Base-by-base conservation (phyloP, 306 rosid genomes). In the Dicorynia guianensis region DNA sequence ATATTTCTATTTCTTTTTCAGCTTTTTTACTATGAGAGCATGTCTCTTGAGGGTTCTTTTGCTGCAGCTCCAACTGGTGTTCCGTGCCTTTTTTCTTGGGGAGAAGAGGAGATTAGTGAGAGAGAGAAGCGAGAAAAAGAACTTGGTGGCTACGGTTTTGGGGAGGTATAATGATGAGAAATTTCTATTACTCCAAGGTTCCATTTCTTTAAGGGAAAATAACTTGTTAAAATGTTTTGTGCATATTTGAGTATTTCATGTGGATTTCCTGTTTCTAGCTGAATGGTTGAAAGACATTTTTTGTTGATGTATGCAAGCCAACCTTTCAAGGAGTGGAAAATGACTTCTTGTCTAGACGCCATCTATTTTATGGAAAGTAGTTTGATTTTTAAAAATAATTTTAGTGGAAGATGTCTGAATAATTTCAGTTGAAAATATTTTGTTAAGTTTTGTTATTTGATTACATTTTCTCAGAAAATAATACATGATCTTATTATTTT, bases 21-120 rank as follows among this genome's bases (percentile, higher is more conserved):
- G 86, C 86, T 82, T 56, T 82, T 82, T 38, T 82, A 78, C 74
- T 82, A 82, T 62, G 83, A 82, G 77, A 69, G 80, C 50, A 63
- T 82, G 63, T 78, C 86, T 25, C 39, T 82, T 54, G 75, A 69
- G 19, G 80, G 76, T 7, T 14, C 61, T 38, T 67, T 11, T 82
- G 60, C 70, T 38, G 42, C 19, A 33, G 49, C 64, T 19, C 36
- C 74, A 38, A 52, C 79, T 8, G 19, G 67, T 55, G 61, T 49
- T 74, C 86, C 86, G 54, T 78, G 68, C 83, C 59, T 82, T 48
- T 82, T 79, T 78, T 68, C 65, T 15, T 82, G 86, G 86, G 86
- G 82, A 8, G 86, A 73, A 83, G 86, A 82, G 33, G 86, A 82
- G 64, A 82, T 82, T 25, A 73, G 65, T 39, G 80, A 78, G 68